Conservation (phyloP, 1,284 basidiomycete genomes). For the Cryptococcus sp. region DNA sequence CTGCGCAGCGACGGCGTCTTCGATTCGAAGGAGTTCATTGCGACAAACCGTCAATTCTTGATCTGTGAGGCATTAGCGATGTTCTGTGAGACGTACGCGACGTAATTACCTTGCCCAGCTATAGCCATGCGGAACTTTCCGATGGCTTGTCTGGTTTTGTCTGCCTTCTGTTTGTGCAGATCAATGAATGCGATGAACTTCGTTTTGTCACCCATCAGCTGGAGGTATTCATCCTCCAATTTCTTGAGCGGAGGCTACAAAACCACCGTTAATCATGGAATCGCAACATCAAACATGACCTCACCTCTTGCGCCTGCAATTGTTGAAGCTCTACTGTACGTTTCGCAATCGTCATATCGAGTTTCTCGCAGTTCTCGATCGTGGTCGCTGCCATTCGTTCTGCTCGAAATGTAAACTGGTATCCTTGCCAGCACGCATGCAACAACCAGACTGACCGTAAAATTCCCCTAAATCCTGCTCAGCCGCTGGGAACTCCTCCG, state of each 20-base stretch:
- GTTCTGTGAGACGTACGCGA: not conserved
- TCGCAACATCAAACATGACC: conserved; percentile 3
- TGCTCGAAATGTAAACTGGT: conserved; percentile 12
- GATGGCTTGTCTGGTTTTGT: conserved; percentile 43
- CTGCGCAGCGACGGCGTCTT: conserved; percentile 71
- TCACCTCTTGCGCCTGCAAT: conserved; percentile 44
- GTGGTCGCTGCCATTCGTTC: conserved; percentile 37
- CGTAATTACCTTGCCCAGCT: conserved; percentile 37
- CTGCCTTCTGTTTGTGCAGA: conserved; percentile 45
- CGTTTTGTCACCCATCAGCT: conserved; percentile 48
- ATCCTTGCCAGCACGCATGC: not conserved
- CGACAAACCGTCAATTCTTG: conserved; percentile 52
- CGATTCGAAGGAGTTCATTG: conserved; percentile 64
- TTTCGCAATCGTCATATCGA: conserved; percentile 37
- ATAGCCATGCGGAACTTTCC: conserved; percentile 31
- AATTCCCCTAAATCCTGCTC: conserved; percentile 69
- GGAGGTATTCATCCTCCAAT: conserved; percentile 46
- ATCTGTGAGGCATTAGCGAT: conserved; percentile 56
- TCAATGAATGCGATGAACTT: conserved; percentile 50
- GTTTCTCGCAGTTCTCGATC: conserved; percentile 38
- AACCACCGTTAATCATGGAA: not conserved
- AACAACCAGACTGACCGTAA: conserved; percentile 59
- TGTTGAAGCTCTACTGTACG: conserved; percentile 39
- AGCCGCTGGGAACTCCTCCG: conserved; percentile 70
- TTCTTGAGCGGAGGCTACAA: conserved; percentile 43